phyloP scores from a whole-genome alignment of 2,329 filamentous ascomycete species.

The Fusarium papillatum region DNA sequence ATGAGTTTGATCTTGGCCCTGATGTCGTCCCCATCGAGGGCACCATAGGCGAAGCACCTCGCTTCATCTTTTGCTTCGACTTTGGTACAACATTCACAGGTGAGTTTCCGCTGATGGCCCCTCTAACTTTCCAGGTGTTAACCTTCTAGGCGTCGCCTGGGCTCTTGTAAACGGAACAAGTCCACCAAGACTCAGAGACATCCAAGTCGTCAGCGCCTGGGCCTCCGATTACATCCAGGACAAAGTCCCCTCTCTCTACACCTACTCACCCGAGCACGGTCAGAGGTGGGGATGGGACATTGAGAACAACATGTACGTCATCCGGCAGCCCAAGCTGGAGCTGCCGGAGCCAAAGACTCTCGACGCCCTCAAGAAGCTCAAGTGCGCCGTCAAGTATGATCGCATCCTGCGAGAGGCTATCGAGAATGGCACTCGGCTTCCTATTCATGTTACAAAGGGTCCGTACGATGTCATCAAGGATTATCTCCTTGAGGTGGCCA shows the following conservation, averaged over 20 bases:
- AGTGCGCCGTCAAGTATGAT: constrained; percentile 19
- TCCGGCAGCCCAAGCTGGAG: constrained; percentile 26
- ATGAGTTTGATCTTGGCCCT: neutral
- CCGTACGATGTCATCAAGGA: constrained; percentile 21
- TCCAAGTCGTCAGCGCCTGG: constrained; percentile 22
- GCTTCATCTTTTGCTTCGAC: constrained; percentile 30
- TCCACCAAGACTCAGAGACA: constrained; percentile 12
- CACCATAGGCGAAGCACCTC: neutral
- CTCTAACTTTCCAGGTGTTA: neutral
- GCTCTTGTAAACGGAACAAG: constrained; percentile 5
- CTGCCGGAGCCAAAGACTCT: constrained; percentile 8
- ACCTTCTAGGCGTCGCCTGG: constrained; percentile 22
- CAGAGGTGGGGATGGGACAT: constrained; percentile 23
- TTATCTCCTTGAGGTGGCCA: constrained; percentile 19
- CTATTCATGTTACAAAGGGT: constrained; percentile 22
- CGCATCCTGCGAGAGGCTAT: neutral
- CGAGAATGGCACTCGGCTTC: neutral
- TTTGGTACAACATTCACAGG: constrained; percentile 24
- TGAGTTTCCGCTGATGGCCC: neutral
- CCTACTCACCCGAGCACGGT: constrained; percentile 16
- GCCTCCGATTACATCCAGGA: neutral
- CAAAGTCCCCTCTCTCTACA: constrained; percentile 27
- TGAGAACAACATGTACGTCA: constrained; percentile 24
- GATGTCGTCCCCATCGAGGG: neutral
- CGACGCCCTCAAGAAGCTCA: constrained; percentile 16